Conservation (phyloP, 306 rosid genomes). For the Glycine tomentella region DNA sequence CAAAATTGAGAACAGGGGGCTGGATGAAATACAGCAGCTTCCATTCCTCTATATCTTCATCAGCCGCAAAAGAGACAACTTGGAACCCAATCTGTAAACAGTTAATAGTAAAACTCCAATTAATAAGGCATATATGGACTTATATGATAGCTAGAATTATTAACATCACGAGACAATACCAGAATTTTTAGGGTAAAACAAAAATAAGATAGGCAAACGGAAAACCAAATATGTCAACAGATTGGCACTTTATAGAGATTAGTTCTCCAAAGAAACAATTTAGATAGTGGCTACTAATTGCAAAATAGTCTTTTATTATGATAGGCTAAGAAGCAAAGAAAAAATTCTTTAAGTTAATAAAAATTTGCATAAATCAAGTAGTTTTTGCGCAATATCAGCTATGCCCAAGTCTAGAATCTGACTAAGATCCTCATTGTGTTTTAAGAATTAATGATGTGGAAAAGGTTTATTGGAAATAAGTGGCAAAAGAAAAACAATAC, state of each 20-base stretch:
- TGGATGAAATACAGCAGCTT: constrained; percentile 32
- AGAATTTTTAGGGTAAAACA: constrained; percentile 14
- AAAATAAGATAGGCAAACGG: background rate
- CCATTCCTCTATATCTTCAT: constrained; percentile 37
- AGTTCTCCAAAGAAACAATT: constrained; percentile 25
- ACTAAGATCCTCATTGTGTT: constrained; percentile 11
- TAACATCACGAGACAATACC: background rate
- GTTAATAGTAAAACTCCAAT: constrained; percentile 27
- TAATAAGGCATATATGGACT: constrained; percentile 6
- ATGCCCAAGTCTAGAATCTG: constrained; percentile 10
- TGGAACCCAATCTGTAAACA: constrained; percentile 37
- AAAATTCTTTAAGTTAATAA: background rate
- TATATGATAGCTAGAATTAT: constrained; percentile 11
- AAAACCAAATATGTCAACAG: background rate
- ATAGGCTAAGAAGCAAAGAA: constrained; percentile 21
- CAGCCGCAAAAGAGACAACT: constrained; percentile 22
- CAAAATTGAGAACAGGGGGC: constrained; percentile 39
- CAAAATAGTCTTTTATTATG: background rate
- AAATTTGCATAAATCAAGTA: constrained; percentile 3
- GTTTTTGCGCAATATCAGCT: constrained; percentile 7
- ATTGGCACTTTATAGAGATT: background rate
- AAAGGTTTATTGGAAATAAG: background rate
- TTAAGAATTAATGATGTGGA: constrained; percentile 18
- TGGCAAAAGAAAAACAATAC: background rate
- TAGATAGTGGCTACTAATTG: background rate